Evolutionary conservation across 2,329 filamentous ascomycete species (phyloP), one percentile per base, ranked within the genome.

Genomic region (Metarhizium anisopliae): DNA sequence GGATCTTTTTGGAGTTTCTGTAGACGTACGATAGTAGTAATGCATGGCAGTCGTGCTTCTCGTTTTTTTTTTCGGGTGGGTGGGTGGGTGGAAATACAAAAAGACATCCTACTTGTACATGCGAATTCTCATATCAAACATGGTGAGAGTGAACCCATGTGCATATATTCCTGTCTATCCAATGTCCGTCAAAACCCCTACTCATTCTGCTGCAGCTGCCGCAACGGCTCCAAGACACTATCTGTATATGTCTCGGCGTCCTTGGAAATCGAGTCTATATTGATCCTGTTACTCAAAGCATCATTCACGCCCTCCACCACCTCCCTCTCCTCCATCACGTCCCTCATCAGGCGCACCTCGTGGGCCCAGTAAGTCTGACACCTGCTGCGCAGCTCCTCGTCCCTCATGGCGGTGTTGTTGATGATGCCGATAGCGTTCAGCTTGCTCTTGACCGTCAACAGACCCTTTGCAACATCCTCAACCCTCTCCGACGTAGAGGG

Each of bases 321-420:
- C 59, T 89, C 86, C 59, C 83, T 78, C 59, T 93, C 87, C 74
- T 91, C 87, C 80, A 95, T 87, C 29, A 89, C 83, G 64, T 87
- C 83, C 40, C 80, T 75, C 80, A 88, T 90, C 35, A 90, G 69
- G 53, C 80, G 75, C 6, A 83, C 86, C 73, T 96, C 90, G 49
- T 86, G 85, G 10, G 77, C 74, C 93, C 93, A 97, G 72, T 96
- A 96, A 16, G 77, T 79, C 62, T 86, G 81, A 52, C 81, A 80
- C 56, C 80, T 79, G 2, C 71, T 76, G 57, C 91, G 82, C 68
- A 96, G 73, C 47, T 80, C 80, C 59, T 82, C 78, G 71, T 96
- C 89, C 55, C 92, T 76, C 56, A 87, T 77, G 16, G 89, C 80
- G 2, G 90, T 89, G 73, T 96, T 96, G 67, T 87, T 83, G 50